Evolutionary conservation across 2,329 filamentous ascomycete genomes (phyloP), one percentile per base, ranked within the genome.

Genomic region (Aschersonia sp.): DNA sequence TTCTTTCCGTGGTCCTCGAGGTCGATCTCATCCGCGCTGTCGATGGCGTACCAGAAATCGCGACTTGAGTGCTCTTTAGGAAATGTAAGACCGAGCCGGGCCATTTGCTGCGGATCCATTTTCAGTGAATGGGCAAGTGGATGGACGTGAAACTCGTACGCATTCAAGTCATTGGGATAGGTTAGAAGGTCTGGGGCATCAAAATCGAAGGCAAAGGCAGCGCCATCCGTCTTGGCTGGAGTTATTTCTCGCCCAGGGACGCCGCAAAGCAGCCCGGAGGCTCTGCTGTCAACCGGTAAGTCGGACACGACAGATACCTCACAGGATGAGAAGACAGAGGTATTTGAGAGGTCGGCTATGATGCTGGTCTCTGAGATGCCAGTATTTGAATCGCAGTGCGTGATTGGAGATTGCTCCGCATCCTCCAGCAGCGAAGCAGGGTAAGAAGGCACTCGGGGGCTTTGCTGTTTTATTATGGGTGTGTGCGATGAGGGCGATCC

Each of bases 211-310:
- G 57, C 53, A 50, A 67, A 64, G 4, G 56, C 55, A 11, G 62
- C 60, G 5, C 58, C 59, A 32, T 68, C 63, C 2, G 63, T 68
- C 45, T 61, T 65, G 11, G 66, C 60, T 4, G 57, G 57, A 0
- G 63, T 64, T 8, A 68, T 51, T 46, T 68, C 66, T 46, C 65
- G 58, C 2, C 66, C 66, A 1, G 66, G 65, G 48, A 65, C 60
- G 5, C 66, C 64, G 45, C 52, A 57, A 8, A 68, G 57, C 0
- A 68, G 42, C 30, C 22, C 8, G 8, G 9, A 10, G 9, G 10
- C 7, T n/a, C 30, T 56, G 6, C 52, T 50, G 5, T 53, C 45
- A 29, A 52, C 50, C 0, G 49, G 48, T 1, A 52, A 49, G 3
- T 9, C 10, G 4, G 47, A 45, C 22, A 47, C 45, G 9, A 39